These are phyloP conservation scores for Allium fistulosum DNA, from an alignment of 106 monocot genomes.

Conservation along the genomic window DNA sequence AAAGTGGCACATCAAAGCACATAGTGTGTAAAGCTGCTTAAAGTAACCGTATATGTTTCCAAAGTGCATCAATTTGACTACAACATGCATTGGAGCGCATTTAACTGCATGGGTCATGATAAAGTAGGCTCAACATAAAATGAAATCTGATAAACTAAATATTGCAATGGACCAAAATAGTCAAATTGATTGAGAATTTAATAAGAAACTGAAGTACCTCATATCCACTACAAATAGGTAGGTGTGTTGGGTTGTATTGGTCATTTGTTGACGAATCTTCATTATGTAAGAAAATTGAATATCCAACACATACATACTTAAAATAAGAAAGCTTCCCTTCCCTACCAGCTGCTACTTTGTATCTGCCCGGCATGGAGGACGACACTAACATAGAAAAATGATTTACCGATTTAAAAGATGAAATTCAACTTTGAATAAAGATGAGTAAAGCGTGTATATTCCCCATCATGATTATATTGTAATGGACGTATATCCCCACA, in stretches of 20 bases:
- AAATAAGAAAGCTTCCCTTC: slow-evolving; percentile 37
- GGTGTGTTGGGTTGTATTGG: slow-evolving; percentile 19
- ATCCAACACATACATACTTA: slow-evolving; percentile 46
- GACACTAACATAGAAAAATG: slow-evolving; percentile 14
- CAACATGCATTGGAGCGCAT: too few relatives aligned
- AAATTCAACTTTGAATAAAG: not conserved
- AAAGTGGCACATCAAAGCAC: too few relatives aligned
- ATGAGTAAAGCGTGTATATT: not conserved
- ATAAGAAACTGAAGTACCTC: slow-evolving; percentile 16
- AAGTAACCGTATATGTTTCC: too few relatives aligned
- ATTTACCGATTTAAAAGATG: not conserved
- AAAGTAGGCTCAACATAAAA: too few relatives aligned
- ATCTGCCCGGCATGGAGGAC: slow-evolving; percentile 17
- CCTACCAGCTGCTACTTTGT: slow-evolving; percentile 30
- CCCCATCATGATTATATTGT: not conserved
- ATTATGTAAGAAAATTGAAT: slow-evolving; percentile 36
- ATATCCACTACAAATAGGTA: slow-evolving; percentile 50
- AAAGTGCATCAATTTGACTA: too few relatives aligned
- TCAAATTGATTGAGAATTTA: too few relatives aligned
- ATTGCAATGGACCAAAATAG: too few relatives aligned
- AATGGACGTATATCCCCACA: not conserved
- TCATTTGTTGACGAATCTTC: slow-evolving; percentile 16
- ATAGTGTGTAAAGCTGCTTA: too few relatives aligned
- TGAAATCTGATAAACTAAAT: too few relatives aligned
- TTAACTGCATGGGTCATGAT: too few relatives aligned